Conservation (phyloP, 2,329 filamentous ascomycete genomes). For the Ascochyta clinopodiicola region DNA sequence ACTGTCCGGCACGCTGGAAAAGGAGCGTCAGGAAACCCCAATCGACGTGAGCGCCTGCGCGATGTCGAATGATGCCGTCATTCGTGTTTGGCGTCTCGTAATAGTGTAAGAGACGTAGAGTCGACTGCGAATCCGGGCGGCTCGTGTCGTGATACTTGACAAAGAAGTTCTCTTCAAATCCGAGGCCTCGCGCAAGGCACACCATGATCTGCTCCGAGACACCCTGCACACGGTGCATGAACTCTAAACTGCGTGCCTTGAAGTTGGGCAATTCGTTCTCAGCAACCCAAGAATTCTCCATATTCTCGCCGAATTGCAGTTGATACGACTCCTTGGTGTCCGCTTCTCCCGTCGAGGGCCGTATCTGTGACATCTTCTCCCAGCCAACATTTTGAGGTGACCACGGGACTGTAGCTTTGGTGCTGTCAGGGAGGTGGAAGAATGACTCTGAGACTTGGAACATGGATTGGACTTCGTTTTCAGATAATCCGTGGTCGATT, state of each 20-base stretch:
- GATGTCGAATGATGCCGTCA: constrained; percentile 56
- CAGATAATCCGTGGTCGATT: constrained; percentile 61
- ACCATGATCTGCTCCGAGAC: constrained; percentile 65
- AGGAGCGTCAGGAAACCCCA: constrained; percentile 69
- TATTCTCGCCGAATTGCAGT: constrained; percentile 65
- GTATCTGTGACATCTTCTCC: constrained; percentile 65
- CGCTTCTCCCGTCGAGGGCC: constrained; percentile 64
- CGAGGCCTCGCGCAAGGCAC: constrained; percentile 64
- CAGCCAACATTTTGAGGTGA: constrained; percentile 64
- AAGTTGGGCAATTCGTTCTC: constrained; percentile 60
- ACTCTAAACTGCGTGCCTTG: constrained; percentile 52
- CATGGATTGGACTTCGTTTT: constrained; percentile 58
- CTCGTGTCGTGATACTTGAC: constrained; percentile 60
- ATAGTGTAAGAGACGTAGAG: constrained; percentile 65
- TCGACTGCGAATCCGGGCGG: constrained; percentile 61
- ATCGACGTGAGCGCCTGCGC: constrained; percentile 69
- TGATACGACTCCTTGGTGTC: constrained; percentile 70
- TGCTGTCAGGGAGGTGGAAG: constrained; percentile 59
- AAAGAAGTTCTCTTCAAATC: constrained; percentile 64
- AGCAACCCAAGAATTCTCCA: constrained; percentile 58
- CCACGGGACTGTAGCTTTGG: constrained; percentile 63
- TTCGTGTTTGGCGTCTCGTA: constrained; percentile 41
- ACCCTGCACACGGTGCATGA: constrained; percentile 62
- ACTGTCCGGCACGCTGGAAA: constrained; percentile 67
- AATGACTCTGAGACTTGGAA: constrained; percentile 60